Evolutionary conservation across 768 basidiomycete species (phyloP).

Genomic region (Tephrocybe sp.): DNA sequence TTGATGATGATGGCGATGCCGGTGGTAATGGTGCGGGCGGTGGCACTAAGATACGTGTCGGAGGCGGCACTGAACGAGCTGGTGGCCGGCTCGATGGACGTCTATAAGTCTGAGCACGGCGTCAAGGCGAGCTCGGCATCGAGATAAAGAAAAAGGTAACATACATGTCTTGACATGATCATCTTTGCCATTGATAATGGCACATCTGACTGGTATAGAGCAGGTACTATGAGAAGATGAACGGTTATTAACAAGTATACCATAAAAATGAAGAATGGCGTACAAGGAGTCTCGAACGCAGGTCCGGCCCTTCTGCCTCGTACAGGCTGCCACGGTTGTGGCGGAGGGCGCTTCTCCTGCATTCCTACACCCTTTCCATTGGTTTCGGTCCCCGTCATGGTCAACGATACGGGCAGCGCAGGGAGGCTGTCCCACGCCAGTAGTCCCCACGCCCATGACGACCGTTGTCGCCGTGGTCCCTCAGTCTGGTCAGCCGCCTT

Average conservation of each 20-base stretch:
- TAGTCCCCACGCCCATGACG: conserved; percentile 23
- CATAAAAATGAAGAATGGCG: conserved; percentile 4
- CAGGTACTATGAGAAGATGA: conserved; percentile 30
- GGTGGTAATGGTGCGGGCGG: conserved; percentile 5
- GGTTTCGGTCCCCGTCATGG: conserved; percentile 12
- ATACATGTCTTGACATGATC: conserved; percentile 51
- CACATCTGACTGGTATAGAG: conserved; percentile 39
- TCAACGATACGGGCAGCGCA: conserved; percentile 25
- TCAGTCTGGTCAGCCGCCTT: conserved; percentile 13
- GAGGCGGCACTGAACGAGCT: conserved; percentile 13
- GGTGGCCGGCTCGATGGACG: conserved; percentile 22
- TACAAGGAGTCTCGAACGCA: conserved; percentile 27
- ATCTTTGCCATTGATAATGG: conserved; percentile 51
- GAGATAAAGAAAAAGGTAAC: conserved; percentile 11
- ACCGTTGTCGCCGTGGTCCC: conserved; percentile 13
- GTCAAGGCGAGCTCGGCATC: neutral
- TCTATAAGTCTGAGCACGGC: conserved; percentile 17
- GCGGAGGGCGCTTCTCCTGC: conserved; percentile 18
- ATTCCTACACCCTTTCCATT: conserved; percentile 22
- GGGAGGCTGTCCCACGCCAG: conserved; percentile 25
- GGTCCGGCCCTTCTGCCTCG: conserved; percentile 21
- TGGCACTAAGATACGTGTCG: conserved; percentile 8
- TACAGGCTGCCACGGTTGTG: conserved; percentile 17
- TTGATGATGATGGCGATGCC: conserved; percentile 9
- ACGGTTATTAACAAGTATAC: neutral